These are phyloP conservation scores for Tolypocladium endophyticum DNA, from an alignment of 2,329 filamentous ascomycete genomes.

Conservation along the genomic window DNA sequence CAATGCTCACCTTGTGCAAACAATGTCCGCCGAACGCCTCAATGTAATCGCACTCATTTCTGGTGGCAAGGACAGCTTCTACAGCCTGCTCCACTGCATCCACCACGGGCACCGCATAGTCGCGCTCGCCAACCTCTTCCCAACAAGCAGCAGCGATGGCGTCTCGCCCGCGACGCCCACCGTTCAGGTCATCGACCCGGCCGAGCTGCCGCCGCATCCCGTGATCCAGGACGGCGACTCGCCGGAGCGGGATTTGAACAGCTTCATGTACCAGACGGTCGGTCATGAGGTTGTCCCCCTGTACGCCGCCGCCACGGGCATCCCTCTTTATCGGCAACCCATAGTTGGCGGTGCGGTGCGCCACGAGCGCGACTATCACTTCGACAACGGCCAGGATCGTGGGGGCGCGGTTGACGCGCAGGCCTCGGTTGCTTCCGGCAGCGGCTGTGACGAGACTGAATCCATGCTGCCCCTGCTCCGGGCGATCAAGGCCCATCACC, in stretches of 20 bases:
- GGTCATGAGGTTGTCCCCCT: conserved; percentile 80
- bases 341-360: conserved; percentile 66
- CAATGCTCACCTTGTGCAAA: not conserved
- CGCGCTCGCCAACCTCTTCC: conserved; percentile 82
- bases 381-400: conserved; percentile 7
- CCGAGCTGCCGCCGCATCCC: conserved; percentile 1
- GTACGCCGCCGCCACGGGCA: conserved; percentile 65
- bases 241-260: conserved; percentile 58
- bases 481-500: conserved; percentile 56
- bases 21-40: conserved; percentile 35
- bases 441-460: conserved; percentile 70
- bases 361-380: conserved; percentile 59
- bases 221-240: not conserved
- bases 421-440: conserved; percentile 11
- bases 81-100: conserved; percentile 81
- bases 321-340: conserved; percentile 74
- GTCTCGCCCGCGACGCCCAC: not conserved
- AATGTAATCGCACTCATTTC: conserved; percentile 90
- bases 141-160: not conserved
- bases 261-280: conserved; percentile 99
- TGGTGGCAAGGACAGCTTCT: conserved; percentile 95
- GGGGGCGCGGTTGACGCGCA: conserved; percentile 4
- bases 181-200: conserved; percentile 9
- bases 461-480: conserved; percentile 68
- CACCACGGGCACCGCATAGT: conserved; percentile 76